Evolutionary conservation across 441 rosid species (phyloP), one percentile per base, ranked within the genome.

Genomic region (Biscutella laevigata): DNA sequence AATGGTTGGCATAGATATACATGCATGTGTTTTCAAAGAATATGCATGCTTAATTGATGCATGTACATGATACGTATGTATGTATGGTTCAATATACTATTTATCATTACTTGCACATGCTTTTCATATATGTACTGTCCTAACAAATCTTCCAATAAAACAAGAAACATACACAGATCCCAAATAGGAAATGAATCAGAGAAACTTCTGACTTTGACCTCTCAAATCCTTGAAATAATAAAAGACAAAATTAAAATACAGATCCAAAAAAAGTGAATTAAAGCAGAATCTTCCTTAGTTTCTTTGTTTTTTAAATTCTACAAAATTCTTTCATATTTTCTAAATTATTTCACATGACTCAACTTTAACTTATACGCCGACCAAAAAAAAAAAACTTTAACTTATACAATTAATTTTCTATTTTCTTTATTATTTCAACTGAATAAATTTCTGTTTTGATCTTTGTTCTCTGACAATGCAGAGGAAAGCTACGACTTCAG

Each of bases 401-500:
- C 29, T 58, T 43, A 9, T 14, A 9, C 30, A 44, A n/a, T 36
- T 44, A 24, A 29, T n/a, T 20, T 39, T 34, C 0, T 37, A 1
- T 16, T 51, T 12, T 44, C 4, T 10, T n/a, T n/a, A n/a, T n/a
- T n/a, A n/a, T 16, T 36, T 5, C 33, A 26, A 27, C 47, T 64
- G 41, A 43, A 41, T 15, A 3, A 7, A 39, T 60, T 53, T 67
- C 57, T 60, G 15, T 67, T 60, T 48, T 37, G 28, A 57, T 59
- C 41, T 57, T 42, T 27, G 48, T 41, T 62, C 67, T 61, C 56
- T 36, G 52, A 68, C 76, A 76, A 57, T 66, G 76, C 89, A 88
- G 99, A 86, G 88, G 74, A 88, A 80, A 61, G 94, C 81, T 54
- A 76, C 84, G 57, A 72, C 84, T 64, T 84, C 95, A 44, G 96